Evolutionary conservation across 2,329 filamentous ascomycete species (phyloP), one percentile per base, ranked within the genome.

Genomic region (Diaporthe velutina): DNA sequence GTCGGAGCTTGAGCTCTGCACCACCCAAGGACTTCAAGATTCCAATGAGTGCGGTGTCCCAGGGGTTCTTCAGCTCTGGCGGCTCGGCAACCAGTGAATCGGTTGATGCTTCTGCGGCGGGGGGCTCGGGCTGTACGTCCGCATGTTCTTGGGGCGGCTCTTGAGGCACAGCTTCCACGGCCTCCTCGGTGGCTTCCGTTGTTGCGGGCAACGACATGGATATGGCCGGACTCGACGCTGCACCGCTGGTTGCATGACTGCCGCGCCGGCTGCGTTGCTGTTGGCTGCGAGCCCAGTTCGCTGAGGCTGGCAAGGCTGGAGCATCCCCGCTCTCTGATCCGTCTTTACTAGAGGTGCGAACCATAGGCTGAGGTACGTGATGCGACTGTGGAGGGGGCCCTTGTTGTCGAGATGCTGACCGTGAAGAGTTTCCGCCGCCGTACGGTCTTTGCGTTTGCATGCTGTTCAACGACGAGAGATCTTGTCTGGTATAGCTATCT

Each of bases 401-500:
- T 71, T 89, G 87, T 78, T 90, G 89, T 71, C 90, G 85, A 25
- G 90, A 89, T 28, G 86, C 86, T 9, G 88, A 85, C 25, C 89
- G 88, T 19, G 88, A 87, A 8, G 90, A 89, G 17, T 88, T 85
- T 40, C 85, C 88, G 12, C 66, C 73, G n/a, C 57, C 70, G 68
- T 94, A 85, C 2, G 92, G 92, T 48, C 93, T 90, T 79, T 95
- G 95, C 2, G 94, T 95, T 76, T 93, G 94, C 73, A 95, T 92
- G 75, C 94, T 96, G 80, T 98, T 98, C 88, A 98, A 94, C 25
- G 96, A 97, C 1, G 96, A 98, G 50, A 98, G 85, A 83, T 98
- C 96, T 82, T 98, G 95, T 64, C 97, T 91, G 12, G 95, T 98
- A 82, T 98, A 98, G 84, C 95, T 98, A 81, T 98, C 96, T 78